Evolutionary conservation across 768 basidiomycete genomes (phyloP).

Genomic region (Termitomyces sp.): DNA sequence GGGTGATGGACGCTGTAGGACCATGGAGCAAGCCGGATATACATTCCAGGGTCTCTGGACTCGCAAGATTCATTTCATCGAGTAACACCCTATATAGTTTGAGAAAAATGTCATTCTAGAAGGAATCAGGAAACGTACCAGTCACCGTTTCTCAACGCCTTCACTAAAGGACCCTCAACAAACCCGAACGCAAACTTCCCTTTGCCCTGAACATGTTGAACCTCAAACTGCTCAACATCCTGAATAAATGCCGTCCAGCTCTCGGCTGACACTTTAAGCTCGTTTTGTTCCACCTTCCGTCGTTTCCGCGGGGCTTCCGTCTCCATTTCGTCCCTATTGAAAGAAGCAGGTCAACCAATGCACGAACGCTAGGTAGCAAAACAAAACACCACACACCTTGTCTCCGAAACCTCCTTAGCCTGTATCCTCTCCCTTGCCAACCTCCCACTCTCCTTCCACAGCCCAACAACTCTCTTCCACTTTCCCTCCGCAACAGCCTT

Average conservation of each 20-base stretch:
- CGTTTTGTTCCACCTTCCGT: slow-evolving; percentile 10
- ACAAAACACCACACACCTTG: slow-evolving; percentile 17
- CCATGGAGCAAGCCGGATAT: slow-evolving; percentile 82
- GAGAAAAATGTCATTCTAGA: not conserved
- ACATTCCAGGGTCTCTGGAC: slow-evolving; percentile 90
- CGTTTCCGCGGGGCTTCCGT: slow-evolving; percentile 20
- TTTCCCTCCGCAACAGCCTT: slow-evolving; percentile 78
- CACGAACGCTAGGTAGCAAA: not conserved
- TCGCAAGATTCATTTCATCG: slow-evolving; percentile 95
- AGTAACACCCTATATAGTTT: slow-evolving; percentile 69
- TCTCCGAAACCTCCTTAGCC: slow-evolving; percentile 21
- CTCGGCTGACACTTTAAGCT: slow-evolving; percentile 11
- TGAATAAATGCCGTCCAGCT: slow-evolving; percentile 10
- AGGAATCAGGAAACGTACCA: slow-evolving; percentile 55
- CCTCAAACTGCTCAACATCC: slow-evolving; percentile 75
- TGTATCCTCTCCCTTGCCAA: slow-evolving; percentile 63
- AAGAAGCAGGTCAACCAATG: not conserved
- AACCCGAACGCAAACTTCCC: slow-evolving; percentile 92
- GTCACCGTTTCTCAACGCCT: slow-evolving; percentile 80
- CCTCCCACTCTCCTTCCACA: slow-evolving; percentile 77
- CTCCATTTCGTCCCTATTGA: slow-evolving; percentile 20
- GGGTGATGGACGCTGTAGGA: slow-evolving; percentile 82
- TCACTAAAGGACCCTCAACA: slow-evolving; percentile 93
- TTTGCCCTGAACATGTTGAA: slow-evolving; percentile 82
- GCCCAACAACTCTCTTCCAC: slow-evolving; percentile 77